Evolutionary conservation across 306 rosid species (phyloP), one percentile per base, ranked within the genome.

Genomic region (Vachellia collinsii): DNA sequence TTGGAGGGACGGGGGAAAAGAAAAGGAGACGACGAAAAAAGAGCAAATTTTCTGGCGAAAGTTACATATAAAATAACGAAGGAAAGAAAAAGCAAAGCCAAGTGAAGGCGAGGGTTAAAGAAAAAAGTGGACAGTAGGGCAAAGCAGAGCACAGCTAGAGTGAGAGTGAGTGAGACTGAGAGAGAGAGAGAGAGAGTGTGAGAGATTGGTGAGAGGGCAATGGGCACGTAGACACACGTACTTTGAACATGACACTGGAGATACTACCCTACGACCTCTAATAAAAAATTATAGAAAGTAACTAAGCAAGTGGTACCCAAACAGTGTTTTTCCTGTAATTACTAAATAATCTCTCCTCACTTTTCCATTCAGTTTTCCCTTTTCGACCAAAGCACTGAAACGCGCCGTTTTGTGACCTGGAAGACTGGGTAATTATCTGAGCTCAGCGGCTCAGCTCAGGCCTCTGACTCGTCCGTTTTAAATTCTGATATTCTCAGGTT

Each of bases 41-140:
- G 70, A 75, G 81, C 70, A 64, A 25, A 47, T 56, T 41, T 25
- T 39, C 38, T 73, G 73, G 76, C 20, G 25, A 82, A 78, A 87
- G 82, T 73, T 48, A 66, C 19, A 66, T 25, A 74, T 23, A 44
- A 44, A 70, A 46, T 46, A 70, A 46, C 13, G 75, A 68, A 39
- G 16, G 13, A 70, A 70, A 13, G n/a, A 12, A 70, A 70, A 22
- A 14, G 37, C 34, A 4, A 22, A 4, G 34, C 6, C 34, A 22
- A 22, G 74, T 2, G 75, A 43, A 25, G 38, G 6, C 5, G 17
- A 70, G 22, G 59, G 6, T 22, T 22, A 70, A 70, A 70, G 73
- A 23, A 44, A 22, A 70, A 70, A 46, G 75, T 13, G 54, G 13
- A 22, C n/a, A 70, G 75, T 25, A 70, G 58, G 13, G 75, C 58